phyloP scores from a whole-genome alignment of 495 filamentous ascomycete species.

The Letharia lupina region DNA sequence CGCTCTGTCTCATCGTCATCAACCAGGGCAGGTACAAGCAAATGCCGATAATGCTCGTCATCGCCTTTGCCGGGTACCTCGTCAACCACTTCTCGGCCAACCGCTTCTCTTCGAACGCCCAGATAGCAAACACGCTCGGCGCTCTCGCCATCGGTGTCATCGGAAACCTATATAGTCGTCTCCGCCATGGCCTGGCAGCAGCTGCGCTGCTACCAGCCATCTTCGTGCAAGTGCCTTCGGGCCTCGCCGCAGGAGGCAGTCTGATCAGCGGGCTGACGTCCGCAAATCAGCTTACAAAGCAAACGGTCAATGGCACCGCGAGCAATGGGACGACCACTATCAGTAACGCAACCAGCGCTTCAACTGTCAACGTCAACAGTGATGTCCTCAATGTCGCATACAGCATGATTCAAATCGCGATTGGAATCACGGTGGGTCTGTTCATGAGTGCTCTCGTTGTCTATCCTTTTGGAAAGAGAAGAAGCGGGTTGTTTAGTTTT shows the following conservation, averaged over 20 bases:
- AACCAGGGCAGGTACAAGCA: constrained; percentile 90
- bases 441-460: constrained; percentile 80
- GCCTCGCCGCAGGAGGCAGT: constrained; percentile 75
- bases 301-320: constrained; percentile 27
- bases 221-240: constrained; percentile 88
- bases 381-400: constrained; percentile 80
- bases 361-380: constrained; percentile 41
- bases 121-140: constrained; percentile 76
- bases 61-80: constrained; percentile 77
- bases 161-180: constrained; percentile 78
- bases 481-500: constrained; percentile 84
- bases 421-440: constrained; percentile 85
- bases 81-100: constrained; percentile 72
- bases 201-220: constrained; percentile 87
- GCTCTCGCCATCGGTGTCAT: constrained; percentile 79
- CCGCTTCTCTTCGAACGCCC: constrained; percentile 65
- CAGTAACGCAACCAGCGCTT: constrained; percentile 33
- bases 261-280: constrained; percentile 77
- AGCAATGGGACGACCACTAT: constrained; percentile 39
- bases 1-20: constrained; percentile 71
- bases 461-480: constrained; percentile 85
- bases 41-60: constrained; percentile 74
- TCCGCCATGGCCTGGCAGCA: constrained; percentile 78
- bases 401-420: constrained; percentile 84
- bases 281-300: constrained; percentile 63